phyloP scores from a whole-genome alignment of 2,329 filamentous ascomycete genomes.

The Penicillium sp. region DNA sequence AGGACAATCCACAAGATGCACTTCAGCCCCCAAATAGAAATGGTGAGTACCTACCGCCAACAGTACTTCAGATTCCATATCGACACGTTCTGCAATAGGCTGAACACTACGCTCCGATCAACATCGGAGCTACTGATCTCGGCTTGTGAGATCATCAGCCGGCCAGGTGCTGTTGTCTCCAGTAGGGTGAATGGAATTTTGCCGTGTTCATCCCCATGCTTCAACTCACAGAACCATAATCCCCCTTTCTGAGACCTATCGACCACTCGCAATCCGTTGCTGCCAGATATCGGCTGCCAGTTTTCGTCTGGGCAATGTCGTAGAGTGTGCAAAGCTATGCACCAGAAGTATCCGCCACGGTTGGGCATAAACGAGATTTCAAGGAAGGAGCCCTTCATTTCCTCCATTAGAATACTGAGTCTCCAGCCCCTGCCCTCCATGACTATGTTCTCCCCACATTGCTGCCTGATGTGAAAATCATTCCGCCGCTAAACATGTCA shows the following conservation, averaged over 20 bases:
- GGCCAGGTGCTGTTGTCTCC: background rate
- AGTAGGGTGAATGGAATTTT: background rate
- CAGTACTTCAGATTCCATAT: background rate
- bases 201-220: background rate
- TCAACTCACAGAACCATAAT: background rate
- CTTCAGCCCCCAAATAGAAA: background rate
- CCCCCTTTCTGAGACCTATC: background rate
- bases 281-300: background rate
- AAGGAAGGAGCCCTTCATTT: background rate
- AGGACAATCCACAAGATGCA: background rate
- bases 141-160: background rate
- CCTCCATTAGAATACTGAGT: background rate
- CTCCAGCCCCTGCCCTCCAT: background rate
- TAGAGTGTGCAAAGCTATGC: background rate
- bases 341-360: background rate
- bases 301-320: background rate
- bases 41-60: background rate
- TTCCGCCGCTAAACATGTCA: too few relatives aligned
- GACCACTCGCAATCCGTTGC: background rate
- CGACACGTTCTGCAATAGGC: background rate
- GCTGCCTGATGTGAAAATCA: too few relatives aligned
- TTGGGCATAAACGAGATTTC: background rate
- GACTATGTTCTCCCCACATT: background rate
- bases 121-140: background rate
- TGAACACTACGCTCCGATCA: background rate